Conservation (phyloP, 805 yeast genomes). For the Lipomyces yamanashiensis region DNA sequence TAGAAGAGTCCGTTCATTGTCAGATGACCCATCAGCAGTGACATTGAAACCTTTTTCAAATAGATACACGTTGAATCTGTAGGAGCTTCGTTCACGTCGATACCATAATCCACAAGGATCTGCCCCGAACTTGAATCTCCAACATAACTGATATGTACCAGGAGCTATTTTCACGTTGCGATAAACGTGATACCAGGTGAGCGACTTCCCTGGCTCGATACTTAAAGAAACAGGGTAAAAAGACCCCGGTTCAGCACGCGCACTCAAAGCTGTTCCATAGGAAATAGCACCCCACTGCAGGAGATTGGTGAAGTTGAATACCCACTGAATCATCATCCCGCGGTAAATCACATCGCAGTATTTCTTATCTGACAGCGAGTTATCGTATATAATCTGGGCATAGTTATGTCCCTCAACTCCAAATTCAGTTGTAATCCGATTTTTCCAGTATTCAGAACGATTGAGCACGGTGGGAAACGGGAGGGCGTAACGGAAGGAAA, state of each 20-base stretch:
- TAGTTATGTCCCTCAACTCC: background rate
- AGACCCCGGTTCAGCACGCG: background rate
- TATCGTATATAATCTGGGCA: background rate
- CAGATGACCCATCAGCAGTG: background rate
- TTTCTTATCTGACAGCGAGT: background rate
- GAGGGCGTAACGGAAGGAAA: background rate
- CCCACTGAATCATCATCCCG: background rate
- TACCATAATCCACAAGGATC: background rate
- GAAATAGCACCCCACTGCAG: background rate
- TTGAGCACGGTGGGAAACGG: background rate
- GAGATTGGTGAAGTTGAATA: background rate
- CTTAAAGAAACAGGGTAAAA: background rate
- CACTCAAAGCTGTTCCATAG: background rate
- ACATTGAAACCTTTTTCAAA: background rate
- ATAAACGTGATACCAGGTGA: background rate
- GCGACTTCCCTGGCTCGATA: background rate
- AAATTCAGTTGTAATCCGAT: background rate
- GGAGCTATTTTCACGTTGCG: background rate
- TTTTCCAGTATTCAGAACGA: constrained; percentile 1
- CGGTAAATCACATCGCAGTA: background rate
- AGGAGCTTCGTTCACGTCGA: background rate
- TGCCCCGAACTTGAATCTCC: background rate
- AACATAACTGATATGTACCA: background rate
- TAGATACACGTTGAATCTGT: background rate
- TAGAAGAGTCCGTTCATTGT: background rate